Conservation (phyloP, 805 yeast species). For the Saccharomycopsis sp. region DNA sequence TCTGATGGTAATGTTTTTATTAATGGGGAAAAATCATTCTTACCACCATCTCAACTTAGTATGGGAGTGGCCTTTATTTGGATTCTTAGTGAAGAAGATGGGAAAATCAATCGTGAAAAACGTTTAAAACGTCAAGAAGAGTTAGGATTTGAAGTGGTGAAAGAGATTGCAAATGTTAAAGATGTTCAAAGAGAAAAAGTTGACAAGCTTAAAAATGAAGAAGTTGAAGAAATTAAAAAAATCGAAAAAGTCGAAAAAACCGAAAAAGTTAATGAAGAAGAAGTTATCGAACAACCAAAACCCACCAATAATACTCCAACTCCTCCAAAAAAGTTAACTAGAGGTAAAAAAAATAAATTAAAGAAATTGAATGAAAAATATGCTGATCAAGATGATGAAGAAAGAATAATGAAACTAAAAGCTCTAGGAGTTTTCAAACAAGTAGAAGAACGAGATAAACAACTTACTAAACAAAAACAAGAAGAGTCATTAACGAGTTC, state of each 20-base stretch:
- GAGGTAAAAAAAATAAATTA: slow-evolving; percentile 80
- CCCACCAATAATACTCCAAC: neutral
- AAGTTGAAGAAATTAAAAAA: slow-evolving; percentile 17
- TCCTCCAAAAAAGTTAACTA: slow-evolving; percentile 32
- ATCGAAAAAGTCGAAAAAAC: slow-evolving; percentile 11
- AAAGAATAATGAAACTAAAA: slow-evolving; percentile 61
- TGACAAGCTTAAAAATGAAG: slow-evolving; percentile 7
- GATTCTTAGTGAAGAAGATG: slow-evolving; percentile 48
- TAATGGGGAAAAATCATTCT: slow-evolving; percentile 42
- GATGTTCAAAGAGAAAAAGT: slow-evolving; percentile 20
- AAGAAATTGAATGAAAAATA: slow-evolving; percentile 78
- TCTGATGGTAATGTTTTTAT: slow-evolving; percentile 48
- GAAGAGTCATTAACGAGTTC: neutral
- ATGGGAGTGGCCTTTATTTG: slow-evolving; percentile 87
- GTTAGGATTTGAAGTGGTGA: slow-evolving; percentile 23
- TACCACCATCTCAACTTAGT: slow-evolving; percentile 74
- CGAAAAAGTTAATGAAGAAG: slow-evolving; percentile 8
- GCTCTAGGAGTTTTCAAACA: slow-evolving; percentile 77
- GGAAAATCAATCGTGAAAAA: slow-evolving; percentile 17
- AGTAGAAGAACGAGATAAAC: slow-evolving; percentile 28
- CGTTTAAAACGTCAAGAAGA: slow-evolving; percentile 23
- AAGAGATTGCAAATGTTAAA: slow-evolving; percentile 24
- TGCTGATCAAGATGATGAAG: slow-evolving; percentile 88
- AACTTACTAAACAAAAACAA: slow-evolving; percentile 27
- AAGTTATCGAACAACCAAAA: neutral